phyloP scores from a whole-genome alignment of 2,329 filamentous ascomycete genomes.

The Nigrospora sphaerica region DNA sequence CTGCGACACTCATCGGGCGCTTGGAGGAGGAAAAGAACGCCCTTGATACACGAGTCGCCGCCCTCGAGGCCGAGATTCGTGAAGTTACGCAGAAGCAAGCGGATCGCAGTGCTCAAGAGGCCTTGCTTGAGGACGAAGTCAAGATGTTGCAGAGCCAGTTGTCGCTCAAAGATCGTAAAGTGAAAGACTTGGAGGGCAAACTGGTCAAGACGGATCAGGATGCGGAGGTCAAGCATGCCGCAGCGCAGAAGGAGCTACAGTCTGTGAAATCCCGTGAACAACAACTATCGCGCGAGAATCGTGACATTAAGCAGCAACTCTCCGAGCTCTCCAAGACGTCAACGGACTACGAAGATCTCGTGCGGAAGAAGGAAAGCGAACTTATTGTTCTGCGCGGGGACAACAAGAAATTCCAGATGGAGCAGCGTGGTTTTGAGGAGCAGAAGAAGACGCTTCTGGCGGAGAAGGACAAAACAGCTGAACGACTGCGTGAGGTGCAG shows the following conservation, averaged over 20 bases:
- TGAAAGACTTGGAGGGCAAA: conserved; percentile 78
- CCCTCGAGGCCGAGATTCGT: conserved; percentile 64
- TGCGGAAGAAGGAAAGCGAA: conserved; percentile 91
- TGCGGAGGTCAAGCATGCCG: conserved; percentile 74
- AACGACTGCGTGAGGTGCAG: conserved; percentile 74
- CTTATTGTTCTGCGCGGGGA: conserved; percentile 78
- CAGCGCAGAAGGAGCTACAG: conserved; percentile 73
- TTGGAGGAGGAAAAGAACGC: conserved; percentile 82
- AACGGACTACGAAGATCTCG: conserved; percentile 89
- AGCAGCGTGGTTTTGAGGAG: conserved; percentile 70
- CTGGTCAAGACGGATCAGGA: conserved; percentile 83
- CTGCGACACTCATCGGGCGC: conserved; percentile 75
- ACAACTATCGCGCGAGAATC: conserved; percentile 72
- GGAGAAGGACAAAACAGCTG: conserved; percentile 74
- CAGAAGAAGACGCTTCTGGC: conserved; percentile 64
- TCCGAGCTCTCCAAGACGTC: conserved; percentile 84
- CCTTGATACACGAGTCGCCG: conserved; percentile 57
- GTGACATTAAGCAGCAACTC: conserved; percentile 76
- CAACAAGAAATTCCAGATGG: conserved; percentile 73
- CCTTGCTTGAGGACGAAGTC: conserved; percentile 72
- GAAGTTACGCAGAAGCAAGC: conserved; percentile 65
- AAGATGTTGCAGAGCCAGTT: conserved; percentile 90
- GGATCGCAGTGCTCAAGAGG: conserved; percentile 69
- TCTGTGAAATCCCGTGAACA: conserved; percentile 66
- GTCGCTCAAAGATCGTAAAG: conserved; percentile 79